Base-by-base conservation (phyloP, 164 flowering plant species). In the Piper longum region DNA sequence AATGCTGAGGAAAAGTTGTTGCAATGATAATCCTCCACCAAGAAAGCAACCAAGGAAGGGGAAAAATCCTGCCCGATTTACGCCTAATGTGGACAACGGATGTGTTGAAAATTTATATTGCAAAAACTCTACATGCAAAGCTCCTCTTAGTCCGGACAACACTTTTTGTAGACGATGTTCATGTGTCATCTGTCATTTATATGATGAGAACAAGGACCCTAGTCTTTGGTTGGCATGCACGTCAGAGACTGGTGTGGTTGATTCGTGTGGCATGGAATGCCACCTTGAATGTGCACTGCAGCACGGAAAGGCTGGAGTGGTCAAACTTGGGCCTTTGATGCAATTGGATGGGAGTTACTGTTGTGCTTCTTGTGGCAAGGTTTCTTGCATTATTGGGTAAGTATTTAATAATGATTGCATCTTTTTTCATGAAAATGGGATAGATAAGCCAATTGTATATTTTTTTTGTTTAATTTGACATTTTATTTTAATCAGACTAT, bases 171-270 rank as follows among this genome's bases (percentile, higher is more conserved):
- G 75, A 82, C 85, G 98, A 77, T 95, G 99, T 72, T 95, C 98
- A 45, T 95, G 99, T 74, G 89, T 95, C 77, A 89, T 95, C 14
- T 95, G 99, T 75, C 99, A 95, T 75, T 69, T 72, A 66, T 95
- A 86, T 80, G 99, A 95, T 76, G 96, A 95, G 76, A 91, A 91
- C 68, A 95, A 91, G 76, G 99, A 95, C 73, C 98, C 99, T 16
- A 91, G 99, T 70, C 99, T 91, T 71, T 95, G 99, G 99, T 72
- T 95, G 79, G 93, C 85, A 55, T 95, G 99, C 68, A 48, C 84
- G 57, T 82, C 96, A 60, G 96, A 91, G 44, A 74, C 80, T 69
- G 79, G 72, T 40, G 72, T 71, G 41, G 80, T 67, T 59, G 89
- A 89, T 48, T 82, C 82, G 39, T 95, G 99, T 84, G 98, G 96